Evolutionary conservation across 192 early-diverging fungal genomes (phyloP).

Genomic region (Mortierella antarctica): DNA sequence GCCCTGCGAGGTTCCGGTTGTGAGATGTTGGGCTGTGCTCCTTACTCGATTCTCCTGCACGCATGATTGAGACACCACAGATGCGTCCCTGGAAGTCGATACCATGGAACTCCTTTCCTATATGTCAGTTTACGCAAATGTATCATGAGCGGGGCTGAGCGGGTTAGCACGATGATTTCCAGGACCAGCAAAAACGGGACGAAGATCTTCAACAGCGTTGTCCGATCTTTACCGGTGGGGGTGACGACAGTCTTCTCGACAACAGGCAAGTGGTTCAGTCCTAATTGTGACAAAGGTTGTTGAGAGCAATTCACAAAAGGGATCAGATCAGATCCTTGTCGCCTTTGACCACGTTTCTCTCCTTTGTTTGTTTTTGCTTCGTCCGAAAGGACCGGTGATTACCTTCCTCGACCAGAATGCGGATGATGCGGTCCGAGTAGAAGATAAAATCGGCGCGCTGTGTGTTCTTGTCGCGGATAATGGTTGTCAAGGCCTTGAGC

Average conservation of each 20-base stretch:
- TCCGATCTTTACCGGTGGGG: slow-evolving; percentile 69
- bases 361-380: neutral
- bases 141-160: no score
- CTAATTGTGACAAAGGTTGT: slow-evolving; percentile 36
- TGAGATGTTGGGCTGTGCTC: slow-evolving; percentile 3
- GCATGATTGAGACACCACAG: slow-evolving; percentile 96
- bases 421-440: slow-evolving; percentile 87
- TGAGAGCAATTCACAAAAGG: neutral
- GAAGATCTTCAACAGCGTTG: no score
- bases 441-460: slow-evolving; percentile 94
- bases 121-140: neutral
- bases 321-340: neutral
- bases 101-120: slow-evolving; percentile 73
- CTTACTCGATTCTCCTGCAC: slow-evolving; percentile 90
- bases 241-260: slow-evolving; percentile 82
- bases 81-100: slow-evolving; percentile 87
- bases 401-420: slow-evolving; percentile 93
- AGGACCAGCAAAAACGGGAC: no score
- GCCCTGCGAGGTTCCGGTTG: slow-evolving; percentile 21
- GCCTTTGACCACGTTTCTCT: neutral
- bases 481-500: slow-evolving; percentile 84
- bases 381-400: slow-evolving; percentile 3
- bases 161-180: no score
- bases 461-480: slow-evolving; percentile 85
- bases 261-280: slow-evolving; percentile 92